Evolutionary conservation across 306 rosid species (phyloP).

Genomic region (Hippophae rhamnoides): DNA sequence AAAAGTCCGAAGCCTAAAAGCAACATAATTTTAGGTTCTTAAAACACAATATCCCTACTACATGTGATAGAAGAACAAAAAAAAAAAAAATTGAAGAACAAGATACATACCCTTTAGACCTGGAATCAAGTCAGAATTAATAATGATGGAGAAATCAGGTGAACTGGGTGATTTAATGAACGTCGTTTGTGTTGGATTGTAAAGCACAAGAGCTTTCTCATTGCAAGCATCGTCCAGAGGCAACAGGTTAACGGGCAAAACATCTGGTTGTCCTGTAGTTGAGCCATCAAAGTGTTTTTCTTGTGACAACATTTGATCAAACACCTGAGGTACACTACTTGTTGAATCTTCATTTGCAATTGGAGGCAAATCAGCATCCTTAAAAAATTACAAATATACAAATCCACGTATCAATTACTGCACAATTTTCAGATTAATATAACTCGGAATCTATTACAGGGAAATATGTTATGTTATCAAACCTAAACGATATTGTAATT

Average conservation of each 20-base stretch:
- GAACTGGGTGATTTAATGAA: conserved; percentile 20
- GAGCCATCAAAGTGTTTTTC: background rate
- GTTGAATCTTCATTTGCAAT: background rate
- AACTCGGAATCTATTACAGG: background rate
- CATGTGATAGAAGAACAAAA: no score
- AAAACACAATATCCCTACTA: no score
- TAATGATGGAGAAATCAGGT: conserved; percentile 24
- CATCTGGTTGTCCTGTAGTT: background rate
- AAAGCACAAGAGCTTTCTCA: conserved; percentile 36
- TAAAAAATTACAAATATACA: background rate
- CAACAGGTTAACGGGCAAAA: background rate
- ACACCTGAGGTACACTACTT: conserved; percentile 1
- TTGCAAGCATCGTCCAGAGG: background rate
- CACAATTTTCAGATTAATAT: no score
- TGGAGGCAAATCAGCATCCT: conserved; percentile 9
- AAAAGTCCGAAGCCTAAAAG: no score
- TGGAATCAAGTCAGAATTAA: conserved; percentile 32
- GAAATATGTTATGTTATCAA: background rate
- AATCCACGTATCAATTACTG: background rate
- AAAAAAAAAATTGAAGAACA: no score
- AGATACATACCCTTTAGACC: conserved; percentile 28
- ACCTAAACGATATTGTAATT: background rate
- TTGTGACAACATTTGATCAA: background rate
- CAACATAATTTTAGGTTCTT: no score
- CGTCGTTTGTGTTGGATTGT: conserved; percentile 12